Conservation (phyloP, 2,329 filamentous ascomycete species). For the Hypomyces rosellus region DNA sequence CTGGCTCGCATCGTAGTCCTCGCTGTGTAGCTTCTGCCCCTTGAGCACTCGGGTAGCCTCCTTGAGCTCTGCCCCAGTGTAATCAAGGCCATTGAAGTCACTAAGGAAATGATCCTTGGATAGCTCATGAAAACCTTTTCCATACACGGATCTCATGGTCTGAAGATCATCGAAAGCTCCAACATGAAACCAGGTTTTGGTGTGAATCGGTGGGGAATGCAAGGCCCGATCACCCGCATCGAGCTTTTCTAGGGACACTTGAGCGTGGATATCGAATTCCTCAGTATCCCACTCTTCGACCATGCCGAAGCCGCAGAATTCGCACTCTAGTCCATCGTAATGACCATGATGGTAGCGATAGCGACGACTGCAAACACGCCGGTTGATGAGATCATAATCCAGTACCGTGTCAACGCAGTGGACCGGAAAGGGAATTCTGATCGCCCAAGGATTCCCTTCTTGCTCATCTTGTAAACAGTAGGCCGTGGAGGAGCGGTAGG, state of each 20-base stretch:
- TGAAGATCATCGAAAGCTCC: too few relatives aligned
- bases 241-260: not conserved
- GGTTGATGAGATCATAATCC: slow-evolving; percentile 8
- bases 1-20: too few relatives aligned
- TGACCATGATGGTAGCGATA: slow-evolving; percentile 23
- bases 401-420: slow-evolving; percentile 16
- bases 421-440: slow-evolving; percentile 22
- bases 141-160: too few relatives aligned
- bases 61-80: too few relatives aligned
- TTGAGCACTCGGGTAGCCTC: too few relatives aligned
- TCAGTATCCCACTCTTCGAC: slow-evolving; percentile 22
- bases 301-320: slow-evolving; percentile 26
- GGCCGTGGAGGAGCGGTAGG: slow-evolving; percentile 18
- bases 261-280: not conserved
- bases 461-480: slow-evolving; percentile 19
- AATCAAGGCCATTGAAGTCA: too few relatives aligned
- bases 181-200: slow-evolving; percentile 11
- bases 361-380: not conserved
- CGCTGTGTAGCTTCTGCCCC: too few relatives aligned
- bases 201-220: too few relatives aligned
- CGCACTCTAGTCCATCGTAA: slow-evolving; percentile 21
- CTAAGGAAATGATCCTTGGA: too few relatives aligned
- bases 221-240: too few relatives aligned
- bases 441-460: slow-evolving; percentile 19
- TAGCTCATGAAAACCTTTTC: too few relatives aligned